Evolutionary conservation across 2,329 filamentous ascomycete genomes (phyloP).

Genomic region (Davidsoniella eucalypti): DNA sequence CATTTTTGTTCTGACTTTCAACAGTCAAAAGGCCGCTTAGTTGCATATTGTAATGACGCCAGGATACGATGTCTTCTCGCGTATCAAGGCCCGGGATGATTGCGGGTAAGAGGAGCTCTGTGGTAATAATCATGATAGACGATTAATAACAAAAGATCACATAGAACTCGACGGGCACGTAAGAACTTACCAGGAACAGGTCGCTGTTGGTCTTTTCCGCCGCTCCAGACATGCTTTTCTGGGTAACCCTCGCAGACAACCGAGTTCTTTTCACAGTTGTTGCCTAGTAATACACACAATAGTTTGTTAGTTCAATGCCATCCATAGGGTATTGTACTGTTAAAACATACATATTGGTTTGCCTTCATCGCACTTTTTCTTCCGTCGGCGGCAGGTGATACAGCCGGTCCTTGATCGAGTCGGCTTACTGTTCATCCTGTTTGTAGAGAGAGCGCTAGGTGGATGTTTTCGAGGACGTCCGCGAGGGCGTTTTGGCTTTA

Average conservation of each 20-base stretch:
- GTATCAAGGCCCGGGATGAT: conserved; percentile 73
- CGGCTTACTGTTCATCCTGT: conserved; percentile 51
- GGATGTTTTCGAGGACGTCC: conserved; percentile 74
- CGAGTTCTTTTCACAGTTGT: conserved; percentile 87
- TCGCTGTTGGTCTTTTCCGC: conserved; percentile 55
- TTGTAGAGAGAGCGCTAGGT: conserved; percentile 38
- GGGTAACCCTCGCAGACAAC: conserved; percentile 84
- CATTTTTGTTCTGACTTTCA: conserved; percentile 64
- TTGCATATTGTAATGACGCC: conserved; percentile 66
- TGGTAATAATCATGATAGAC: conserved; percentile 23
- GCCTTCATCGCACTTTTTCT: conserved; percentile 58
- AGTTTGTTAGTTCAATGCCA: conserved; percentile 12
- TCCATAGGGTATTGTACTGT: conserved; percentile 13
- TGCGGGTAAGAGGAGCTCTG: conserved; percentile 38
- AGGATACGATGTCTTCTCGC: conserved; percentile 60
- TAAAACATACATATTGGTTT: conserved; percentile 44
- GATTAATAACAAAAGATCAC: neutral
- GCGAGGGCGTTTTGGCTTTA: conserved; percentile 44
- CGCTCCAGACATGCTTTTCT: conserved; percentile 74
- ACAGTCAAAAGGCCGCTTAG: conserved; percentile 70
- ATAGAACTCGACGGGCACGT: conserved; percentile 15
- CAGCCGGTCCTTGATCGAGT: conserved; percentile 56
- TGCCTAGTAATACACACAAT: conserved; percentile 31
- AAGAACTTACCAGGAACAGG: conserved; percentile 35
- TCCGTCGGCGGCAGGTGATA: conserved; percentile 49